Conservation (phyloP, 345 rosid genomes). For the Populus tremula region DNA sequence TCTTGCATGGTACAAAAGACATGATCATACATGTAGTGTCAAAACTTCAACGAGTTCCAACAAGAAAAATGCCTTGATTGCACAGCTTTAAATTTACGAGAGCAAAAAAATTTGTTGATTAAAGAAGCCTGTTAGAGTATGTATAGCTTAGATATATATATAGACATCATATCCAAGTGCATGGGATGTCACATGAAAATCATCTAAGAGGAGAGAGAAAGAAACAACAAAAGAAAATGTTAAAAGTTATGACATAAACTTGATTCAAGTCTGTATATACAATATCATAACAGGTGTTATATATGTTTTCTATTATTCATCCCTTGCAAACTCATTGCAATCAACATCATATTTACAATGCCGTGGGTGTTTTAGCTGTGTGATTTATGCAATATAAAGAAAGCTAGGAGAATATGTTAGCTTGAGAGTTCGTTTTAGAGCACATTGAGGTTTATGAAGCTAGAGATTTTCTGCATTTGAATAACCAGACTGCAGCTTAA, state of each 20-base stretch:
- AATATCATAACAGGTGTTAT: not conserved
- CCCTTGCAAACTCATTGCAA: not conserved
- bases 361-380: not conserved
- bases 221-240: no score
- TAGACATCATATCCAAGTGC: not conserved
- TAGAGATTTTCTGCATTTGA: not conserved
- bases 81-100: not conserved
- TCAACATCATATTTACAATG: not conserved
- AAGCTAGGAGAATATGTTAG: not conserved
- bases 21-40: not conserved
- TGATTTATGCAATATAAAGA: not conserved
- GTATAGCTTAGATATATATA: not conserved
- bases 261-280: not conserved
- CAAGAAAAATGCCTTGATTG: not conserved
- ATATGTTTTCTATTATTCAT: not conserved
- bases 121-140: not conserved
- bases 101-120: no score
- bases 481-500: not conserved
- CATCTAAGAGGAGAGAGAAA: not conserved
- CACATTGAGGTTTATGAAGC: not conserved
- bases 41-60: not conserved
- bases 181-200: slow-evolving; percentile 4
- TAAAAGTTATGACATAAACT: not conserved
- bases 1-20: not conserved
- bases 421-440: not conserved